These are phyloP conservation scores for Westerdykella aurantiaca DNA, from an alignment of 2,329 filamentous ascomycete species.

Conservation along the genomic window DNA sequence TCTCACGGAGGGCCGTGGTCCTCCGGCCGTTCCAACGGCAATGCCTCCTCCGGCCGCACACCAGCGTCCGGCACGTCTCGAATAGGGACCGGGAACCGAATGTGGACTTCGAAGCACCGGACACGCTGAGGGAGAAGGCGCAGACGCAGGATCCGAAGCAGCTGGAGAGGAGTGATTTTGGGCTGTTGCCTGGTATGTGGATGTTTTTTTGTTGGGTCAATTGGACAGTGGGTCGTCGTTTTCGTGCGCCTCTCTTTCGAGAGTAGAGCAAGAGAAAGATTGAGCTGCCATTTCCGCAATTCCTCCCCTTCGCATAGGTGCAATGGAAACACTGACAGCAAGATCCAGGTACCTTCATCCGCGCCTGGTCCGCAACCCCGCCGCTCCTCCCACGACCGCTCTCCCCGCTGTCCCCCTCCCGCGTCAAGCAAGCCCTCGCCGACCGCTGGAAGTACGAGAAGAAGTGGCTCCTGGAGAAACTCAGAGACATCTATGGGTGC, in stretches of 20 bases:
- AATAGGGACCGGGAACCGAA: too few species aligned
- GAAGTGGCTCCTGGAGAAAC: conserved; percentile 6
- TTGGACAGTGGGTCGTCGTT: background rate
- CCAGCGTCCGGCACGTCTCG: too few species aligned
- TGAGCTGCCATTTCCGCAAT: too few species aligned
- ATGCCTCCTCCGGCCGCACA: conserved; percentile 16
- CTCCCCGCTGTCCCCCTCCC: background rate
- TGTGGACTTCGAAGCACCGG: background rate
- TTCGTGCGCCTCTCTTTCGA: too few species aligned
- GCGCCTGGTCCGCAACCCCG: background rate
- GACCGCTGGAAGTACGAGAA: conserved; percentile 10
- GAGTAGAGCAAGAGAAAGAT: too few species aligned
- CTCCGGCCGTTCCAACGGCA: conserved; percentile 21
- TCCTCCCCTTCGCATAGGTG: too few species aligned
- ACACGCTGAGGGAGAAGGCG: conserved; percentile 2
- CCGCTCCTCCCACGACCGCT: background rate
- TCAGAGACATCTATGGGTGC: conserved; percentile 3
- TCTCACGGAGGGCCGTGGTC: conserved; percentile 4
- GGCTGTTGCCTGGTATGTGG: conserved; percentile 13
- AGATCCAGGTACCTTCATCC: conserved; percentile 11
- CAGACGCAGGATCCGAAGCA: conserved; percentile 2
- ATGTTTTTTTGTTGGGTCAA: background rate
- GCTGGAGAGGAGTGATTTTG: conserved; percentile 9
- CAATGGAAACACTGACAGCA: background rate
- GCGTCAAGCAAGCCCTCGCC: background rate